Evolutionary conservation across 1,139 yeast genomes (phyloP), one percentile per base, ranked within the genome.

Genomic region (Candida sp.): DNA sequence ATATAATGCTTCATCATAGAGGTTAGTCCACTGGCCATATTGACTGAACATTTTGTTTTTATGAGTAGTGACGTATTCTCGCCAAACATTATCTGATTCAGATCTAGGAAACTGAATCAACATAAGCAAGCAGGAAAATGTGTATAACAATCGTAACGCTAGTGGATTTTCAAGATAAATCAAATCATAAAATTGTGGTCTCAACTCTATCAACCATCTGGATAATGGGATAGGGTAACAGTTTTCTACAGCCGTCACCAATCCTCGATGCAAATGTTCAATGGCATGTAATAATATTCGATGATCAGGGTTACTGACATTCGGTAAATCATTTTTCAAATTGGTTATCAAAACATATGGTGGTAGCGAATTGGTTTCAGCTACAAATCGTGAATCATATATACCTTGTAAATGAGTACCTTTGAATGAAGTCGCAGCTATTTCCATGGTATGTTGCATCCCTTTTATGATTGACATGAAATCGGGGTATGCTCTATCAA

Each of bases 181-280:
- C 44, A 60, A 41, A 3, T 42, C 32, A 21, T 39, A 36, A 36
- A 59, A 57, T 2, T 46, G 49, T 2, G 44, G 43, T 4, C 45
- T 45, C 5, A 57, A 30, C 3, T 52, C 27, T 1, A 61, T 41
- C 12, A 62, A 37, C 58, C 66, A 63, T 34, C 58, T 50, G 43
- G 55, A 61, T 2, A 65, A 36, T 3, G 71, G 71, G 9, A 63
- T 49, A 1, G 68, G 67, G 21, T 48, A 43, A 33, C 47, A 41
- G 15, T 41, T 38, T 19, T 38, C 33, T n/a, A 34, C 27, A 8
- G 45, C 36, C n/a, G 42, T 45, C 29, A 21, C 6, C 21, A 30
- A 27, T 7, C 15, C 32, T 15, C 11, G 21, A 5, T 36, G 38
- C 22, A 36, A 25, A n/a, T 9, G 9, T 12, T 12, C 22, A 9